Conservation (phyloP, 371 early-diverging fungal species). For the Mucor mucedo region DNA sequence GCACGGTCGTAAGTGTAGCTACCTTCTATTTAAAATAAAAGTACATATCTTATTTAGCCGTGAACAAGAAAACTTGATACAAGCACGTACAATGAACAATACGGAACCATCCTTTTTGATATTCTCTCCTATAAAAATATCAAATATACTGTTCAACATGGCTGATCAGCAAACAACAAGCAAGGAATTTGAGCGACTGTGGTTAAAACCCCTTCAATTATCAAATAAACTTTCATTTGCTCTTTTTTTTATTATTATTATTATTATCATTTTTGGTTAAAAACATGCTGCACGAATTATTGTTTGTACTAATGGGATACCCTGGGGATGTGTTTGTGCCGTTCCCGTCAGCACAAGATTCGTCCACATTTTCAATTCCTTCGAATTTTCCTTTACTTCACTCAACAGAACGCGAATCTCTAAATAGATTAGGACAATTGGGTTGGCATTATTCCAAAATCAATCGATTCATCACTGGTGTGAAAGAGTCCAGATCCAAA, state of each 20-base stretch:
- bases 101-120: no score
- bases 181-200: no score
- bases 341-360: slow-evolving; percentile 39
- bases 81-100: no score
- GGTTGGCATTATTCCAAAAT: slow-evolving; percentile 64
- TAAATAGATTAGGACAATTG: slow-evolving; percentile 68
- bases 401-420: slow-evolving; percentile 66
- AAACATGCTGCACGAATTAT: slow-evolving; percentile 82
- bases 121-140: no score
- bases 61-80: no score
- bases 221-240: neutral
- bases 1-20: no score
- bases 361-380: slow-evolving; percentile 63
- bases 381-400: slow-evolving; percentile 70
- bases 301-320: slow-evolving; percentile 71
- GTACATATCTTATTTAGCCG: no score
- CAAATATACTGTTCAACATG: no score
- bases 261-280: neutral
- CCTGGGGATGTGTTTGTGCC: slow-evolving; percentile 73
- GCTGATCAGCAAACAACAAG: no score
- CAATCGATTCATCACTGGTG: slow-evolving; percentile 41
- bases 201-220: neutral
- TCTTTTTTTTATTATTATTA: neutral
- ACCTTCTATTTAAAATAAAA: no score
- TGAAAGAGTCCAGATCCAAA: slow-evolving; percentile 21